phyloP scores from a whole-genome alignment of 441 rosid species.

The Pelargonium myrrhifolium region DNA sequence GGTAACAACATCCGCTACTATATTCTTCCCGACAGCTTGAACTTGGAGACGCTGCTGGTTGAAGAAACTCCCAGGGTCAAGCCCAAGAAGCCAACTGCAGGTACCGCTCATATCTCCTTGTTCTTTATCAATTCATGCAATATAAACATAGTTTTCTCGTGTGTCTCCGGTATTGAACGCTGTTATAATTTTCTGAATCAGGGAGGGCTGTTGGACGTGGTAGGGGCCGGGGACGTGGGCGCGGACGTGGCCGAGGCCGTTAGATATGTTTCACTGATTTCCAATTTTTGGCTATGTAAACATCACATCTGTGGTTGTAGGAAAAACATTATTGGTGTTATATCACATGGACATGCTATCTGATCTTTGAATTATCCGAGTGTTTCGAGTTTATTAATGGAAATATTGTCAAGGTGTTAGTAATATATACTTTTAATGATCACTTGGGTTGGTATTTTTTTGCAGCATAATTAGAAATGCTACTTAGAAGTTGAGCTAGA shows the following conservation, averaged over 20 bases:
- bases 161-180: constrained; percentile 4
- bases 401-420: background rate
- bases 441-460: no score
- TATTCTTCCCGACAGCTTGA: constrained; percentile 94
- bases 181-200: constrained; percentile 20
- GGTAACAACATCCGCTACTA: constrained; percentile 94
- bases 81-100: constrained; percentile 92
- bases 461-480: no score
- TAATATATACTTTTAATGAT: no score
- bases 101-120: constrained; percentile 27
- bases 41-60: constrained; percentile 87
- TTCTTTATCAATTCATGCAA: no score
- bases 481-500: no score
- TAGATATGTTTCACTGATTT: constrained; percentile 23
- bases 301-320: background rate
- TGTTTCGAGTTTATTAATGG: background rate
- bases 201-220: constrained; percentile 87
- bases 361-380: background rate
- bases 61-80: constrained; percentile 92
- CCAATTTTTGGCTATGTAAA: constrained; percentile 16
- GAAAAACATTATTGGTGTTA: background rate
- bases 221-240: constrained; percentile 89
- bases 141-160: no score
- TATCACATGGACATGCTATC: no score
- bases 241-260: constrained; percentile 89